Conservation (phyloP, 2,329 filamentous ascomycete species). For the Cladophialophora bantiana region DNA sequence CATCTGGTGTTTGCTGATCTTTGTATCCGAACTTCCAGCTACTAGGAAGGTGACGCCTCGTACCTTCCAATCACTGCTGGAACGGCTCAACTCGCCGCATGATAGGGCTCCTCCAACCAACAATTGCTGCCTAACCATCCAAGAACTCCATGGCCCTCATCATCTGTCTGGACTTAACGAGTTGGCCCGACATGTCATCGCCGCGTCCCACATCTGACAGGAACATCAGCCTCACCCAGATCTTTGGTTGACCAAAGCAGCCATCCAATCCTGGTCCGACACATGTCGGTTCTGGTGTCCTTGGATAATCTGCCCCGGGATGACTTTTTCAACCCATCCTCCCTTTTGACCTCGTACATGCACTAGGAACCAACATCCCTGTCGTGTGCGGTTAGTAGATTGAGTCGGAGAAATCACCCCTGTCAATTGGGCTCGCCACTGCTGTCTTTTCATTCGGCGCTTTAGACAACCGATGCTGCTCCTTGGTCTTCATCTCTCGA, state of each 20-base stretch:
- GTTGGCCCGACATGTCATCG: background rate
- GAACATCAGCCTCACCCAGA: conserved; percentile 2
- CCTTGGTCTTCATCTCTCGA: background rate
- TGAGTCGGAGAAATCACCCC: background rate
- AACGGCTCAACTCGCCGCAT: background rate
- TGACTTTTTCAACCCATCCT: background rate
- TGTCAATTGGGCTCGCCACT: background rate
- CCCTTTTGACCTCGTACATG: conserved; percentile 2
- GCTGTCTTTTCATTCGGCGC: background rate
- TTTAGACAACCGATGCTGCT: background rate
- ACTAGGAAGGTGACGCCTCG: background rate
- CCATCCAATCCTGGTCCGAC: background rate
- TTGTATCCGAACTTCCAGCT: background rate
- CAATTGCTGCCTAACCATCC: background rate
- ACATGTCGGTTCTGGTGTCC: background rate
- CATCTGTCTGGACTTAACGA: background rate
- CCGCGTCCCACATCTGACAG: background rate
- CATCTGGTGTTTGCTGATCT: conserved; percentile 5
- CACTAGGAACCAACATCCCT: background rate
- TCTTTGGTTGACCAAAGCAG: background rate
- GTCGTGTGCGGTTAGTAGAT: background rate
- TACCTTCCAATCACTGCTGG: background rate
- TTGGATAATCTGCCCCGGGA: background rate
- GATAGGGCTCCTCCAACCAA: background rate
- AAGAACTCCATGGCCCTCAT: background rate